A percentile compares a stretch with the other conserved stretches of the same genome.
phyloP scores from a whole-genome alignment of 495 filamentous ascomycete genomes.

The Letharia columbiana region DNA sequence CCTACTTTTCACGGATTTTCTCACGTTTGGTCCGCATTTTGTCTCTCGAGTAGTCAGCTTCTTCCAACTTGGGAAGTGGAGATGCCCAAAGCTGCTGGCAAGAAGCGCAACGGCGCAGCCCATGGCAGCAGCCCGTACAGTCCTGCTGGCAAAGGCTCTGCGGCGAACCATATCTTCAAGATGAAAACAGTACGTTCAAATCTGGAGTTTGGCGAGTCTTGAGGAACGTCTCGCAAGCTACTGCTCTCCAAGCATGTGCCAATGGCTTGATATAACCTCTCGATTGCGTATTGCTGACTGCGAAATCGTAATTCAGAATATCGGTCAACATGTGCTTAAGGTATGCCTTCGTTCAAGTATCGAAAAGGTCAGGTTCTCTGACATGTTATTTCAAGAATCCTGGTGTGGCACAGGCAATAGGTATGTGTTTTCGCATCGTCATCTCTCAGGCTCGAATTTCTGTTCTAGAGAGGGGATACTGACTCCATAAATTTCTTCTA shows the following conservation, averaged over 20 bases:
- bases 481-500: neutral
- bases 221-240: neutral
- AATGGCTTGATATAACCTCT: neutral
- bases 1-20: neutral
- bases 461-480: neutral
- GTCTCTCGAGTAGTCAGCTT: neutral
- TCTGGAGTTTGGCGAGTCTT: neutral
- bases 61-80: neutral
- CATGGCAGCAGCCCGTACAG: slow-evolving; percentile 47
- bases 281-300: neutral
- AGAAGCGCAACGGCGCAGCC: slow-evolving; percentile 51
- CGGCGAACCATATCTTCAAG: slow-evolving; percentile 76
- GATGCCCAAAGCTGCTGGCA: slow-evolving; percentile 54
- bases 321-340: slow-evolving; percentile 79
- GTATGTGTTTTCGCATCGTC: neutral
- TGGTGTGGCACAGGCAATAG: slow-evolving; percentile 76
- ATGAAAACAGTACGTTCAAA: slow-evolving; percentile 50
- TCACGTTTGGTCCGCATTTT: neutral
- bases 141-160: slow-evolving; percentile 40
- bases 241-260: neutral
- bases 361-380: neutral
- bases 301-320: slow-evolving; percentile 31
- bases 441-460: neutral
- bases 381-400: slow-evolving; percentile 58
- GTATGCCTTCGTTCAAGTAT: neutral